Base-by-base conservation (phyloP, 371 early-diverging fungal species). In the Thermomucor indicae-seudaticae region DNA sequence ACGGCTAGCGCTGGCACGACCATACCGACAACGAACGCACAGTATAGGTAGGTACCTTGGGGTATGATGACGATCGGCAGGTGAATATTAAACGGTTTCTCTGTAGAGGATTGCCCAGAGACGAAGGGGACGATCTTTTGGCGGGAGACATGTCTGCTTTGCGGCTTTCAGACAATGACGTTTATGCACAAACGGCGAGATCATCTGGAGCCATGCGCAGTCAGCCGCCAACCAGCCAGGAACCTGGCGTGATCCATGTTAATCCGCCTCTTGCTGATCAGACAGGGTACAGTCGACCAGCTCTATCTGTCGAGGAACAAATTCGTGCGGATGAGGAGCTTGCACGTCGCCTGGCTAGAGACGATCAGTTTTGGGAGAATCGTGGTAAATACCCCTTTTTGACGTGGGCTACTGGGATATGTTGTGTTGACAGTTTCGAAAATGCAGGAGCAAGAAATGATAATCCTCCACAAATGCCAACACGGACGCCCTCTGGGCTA, bases 71-170 rank as follows among this genome's bases (percentile, higher is more conserved):
- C n/a, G n/a, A n/a, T n/a, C n/a, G n/a, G n/a, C n/a, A n/a, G 22
- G 17, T 24, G 7, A 14, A 16, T 23, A 17, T 22, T 8, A 20
- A 12, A 10, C 20, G 6, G n/a, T n/a, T 16, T 24, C 35, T 12
- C 14, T 11, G 1, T 28, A 29, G 71, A 54, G 75, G 75, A 3
- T 41, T 75, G 40, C 68, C 75, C 11, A 69, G 70, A 27, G 70
- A 69, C 42, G 69, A 63, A 4, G 71, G 62, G 1, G 75, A 75
- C 48, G 71, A 75, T 43, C 53, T 75, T 28, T 58, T 75, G 29
- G 58, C 67, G 11, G 72, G 72, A 17, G 75, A 75, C 50, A 65
- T 72, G 51, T 65, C 75, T 8, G 75, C 75, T n/a, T 53, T 75
- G 37, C 67, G 62, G 46, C 55, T 75, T 28, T 75, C 75, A 5